Evolutionary conservation across 352 stramenopile species (phyloP).

Genomic region (Pythium brachiatum): DNA sequence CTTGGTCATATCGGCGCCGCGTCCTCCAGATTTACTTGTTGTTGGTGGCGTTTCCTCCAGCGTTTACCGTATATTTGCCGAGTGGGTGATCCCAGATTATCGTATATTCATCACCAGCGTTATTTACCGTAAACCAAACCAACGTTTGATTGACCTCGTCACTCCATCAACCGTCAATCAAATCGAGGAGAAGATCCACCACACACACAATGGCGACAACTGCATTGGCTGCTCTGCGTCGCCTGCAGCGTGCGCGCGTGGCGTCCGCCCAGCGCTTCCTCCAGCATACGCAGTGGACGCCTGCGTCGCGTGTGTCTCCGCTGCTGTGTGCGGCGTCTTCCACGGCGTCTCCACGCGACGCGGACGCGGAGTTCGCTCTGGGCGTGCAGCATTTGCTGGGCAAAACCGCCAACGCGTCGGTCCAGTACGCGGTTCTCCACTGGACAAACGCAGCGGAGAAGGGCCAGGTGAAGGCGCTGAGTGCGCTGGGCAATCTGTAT

Average conservation of each 20-base stretch:
- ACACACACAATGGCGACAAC: neutral
- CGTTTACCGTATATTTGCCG: neutral
- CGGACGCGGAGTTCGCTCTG: conserved; percentile 54
- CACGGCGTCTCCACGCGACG: neutral
- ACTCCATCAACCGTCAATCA: neutral
- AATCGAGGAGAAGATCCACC: neutral
- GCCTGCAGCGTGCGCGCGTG: conserved; percentile 1
- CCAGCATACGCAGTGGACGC: neutral
- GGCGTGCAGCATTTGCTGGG: conserved; percentile 60
- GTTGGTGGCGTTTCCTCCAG: neutral
- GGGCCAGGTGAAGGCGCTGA: conserved; percentile 70
- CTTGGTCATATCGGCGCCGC: conserved; percentile 26
- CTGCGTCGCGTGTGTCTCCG: neutral
- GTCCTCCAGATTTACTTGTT: neutral
- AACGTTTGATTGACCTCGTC: conserved; percentile 10
- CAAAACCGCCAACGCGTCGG: conserved; percentile 38
- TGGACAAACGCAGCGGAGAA: conserved; percentile 75
- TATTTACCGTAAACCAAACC: neutral
- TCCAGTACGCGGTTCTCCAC: conserved; percentile 61
- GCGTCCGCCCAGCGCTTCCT: neutral
- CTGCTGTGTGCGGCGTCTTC: neutral
- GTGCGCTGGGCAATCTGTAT: conserved; percentile 71
- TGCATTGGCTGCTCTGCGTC: conserved; percentile 7
- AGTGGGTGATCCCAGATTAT: neutral
- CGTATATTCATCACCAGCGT: neutral